Conservation (phyloP, 805 yeast genomes). For the Jamesozyma jinghongensis region DNA sequence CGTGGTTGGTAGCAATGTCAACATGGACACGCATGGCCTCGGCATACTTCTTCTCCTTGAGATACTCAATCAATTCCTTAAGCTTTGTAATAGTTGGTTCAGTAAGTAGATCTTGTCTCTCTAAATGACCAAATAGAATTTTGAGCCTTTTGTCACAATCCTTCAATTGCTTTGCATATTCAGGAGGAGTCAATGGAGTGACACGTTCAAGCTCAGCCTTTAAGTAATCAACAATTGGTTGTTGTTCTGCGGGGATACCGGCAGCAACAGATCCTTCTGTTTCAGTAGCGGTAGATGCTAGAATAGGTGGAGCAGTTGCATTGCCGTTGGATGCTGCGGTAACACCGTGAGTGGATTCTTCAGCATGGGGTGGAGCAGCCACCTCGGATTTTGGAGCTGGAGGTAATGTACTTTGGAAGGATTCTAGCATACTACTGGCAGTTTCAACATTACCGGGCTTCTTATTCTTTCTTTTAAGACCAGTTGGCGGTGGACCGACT, state of each 20-base stretch:
- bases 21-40: slow-evolving; percentile 49
- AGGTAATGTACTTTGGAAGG: background rate
- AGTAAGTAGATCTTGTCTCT: slow-evolving; percentile 58
- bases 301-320: slow-evolving; percentile 17
- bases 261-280: slow-evolving; percentile 19
- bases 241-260: slow-evolving; percentile 44
- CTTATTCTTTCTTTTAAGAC: slow-evolving; percentile 17
- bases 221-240: slow-evolving; percentile 52
- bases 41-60: slow-evolving; percentile 46
- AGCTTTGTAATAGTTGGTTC: slow-evolving; percentile 47
- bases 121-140: slow-evolving; percentile 68
- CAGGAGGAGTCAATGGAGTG: slow-evolving; percentile 66
- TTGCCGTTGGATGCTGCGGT: too few relatives aligned
- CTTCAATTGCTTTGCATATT: slow-evolving; percentile 57
- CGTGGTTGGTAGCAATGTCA: slow-evolving; percentile 53
- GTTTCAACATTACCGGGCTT: slow-evolving; percentile 13
- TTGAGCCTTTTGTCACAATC: slow-evolving; percentile 80
- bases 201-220: slow-evolving; percentile 48
- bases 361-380: too few relatives aligned
- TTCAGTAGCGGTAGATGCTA: slow-evolving; percentile 21
- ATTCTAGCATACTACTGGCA: slow-evolving; percentile 15
- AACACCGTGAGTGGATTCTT: too few relatives aligned
- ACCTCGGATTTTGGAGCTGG: too few relatives aligned
- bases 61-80: slow-evolving; percentile 39
- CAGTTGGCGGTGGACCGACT: slow-evolving; percentile 30